These are phyloP conservation scores for Salix suchowensis DNA, from an alignment of 345 rosid species.

Conservation along the genomic window DNA sequence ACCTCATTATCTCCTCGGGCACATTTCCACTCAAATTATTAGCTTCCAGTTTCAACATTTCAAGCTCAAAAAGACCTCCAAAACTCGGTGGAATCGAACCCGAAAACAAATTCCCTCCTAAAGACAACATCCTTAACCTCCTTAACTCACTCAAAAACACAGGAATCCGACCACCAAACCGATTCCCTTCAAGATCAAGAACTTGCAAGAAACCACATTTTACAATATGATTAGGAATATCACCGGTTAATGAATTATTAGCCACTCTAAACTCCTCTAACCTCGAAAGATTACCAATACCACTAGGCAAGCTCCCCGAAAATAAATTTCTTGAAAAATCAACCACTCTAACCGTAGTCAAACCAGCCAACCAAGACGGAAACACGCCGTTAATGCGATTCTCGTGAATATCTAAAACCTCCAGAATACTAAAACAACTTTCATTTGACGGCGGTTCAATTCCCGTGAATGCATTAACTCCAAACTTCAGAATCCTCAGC, in stretches of 20 bases:
- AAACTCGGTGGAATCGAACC: conserved; percentile 61
- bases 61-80: conserved; percentile 44
- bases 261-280: conserved; percentile 62
- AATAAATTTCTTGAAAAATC: conserved; percentile 52
- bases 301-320: conserved; percentile 44
- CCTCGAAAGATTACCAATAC: conserved; percentile 49
- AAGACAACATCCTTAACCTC: conserved; percentile 51
- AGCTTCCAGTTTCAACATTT: conserved; percentile 43
- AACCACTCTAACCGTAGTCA: conserved; percentile 40
- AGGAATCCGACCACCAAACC: conserved; percentile 59
- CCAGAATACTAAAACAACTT: conserved; percentile 46
- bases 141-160: conserved; percentile 51
- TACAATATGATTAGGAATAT: conserved; percentile 52
- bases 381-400: conserved; percentile 54
- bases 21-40: conserved; percentile 60
- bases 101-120: conserved; percentile 60
- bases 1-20: conserved; percentile 51
- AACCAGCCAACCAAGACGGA: conserved; percentile 58
- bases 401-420: conserved; percentile 57
- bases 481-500: conserved; percentile 57
- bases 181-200: conserved; percentile 69
- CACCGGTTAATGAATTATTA: conserved; percentile 61
- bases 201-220: conserved; percentile 57
- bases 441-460: conserved; percentile 42
- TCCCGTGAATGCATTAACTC: conserved; percentile 49